Evolutionary conservation across 352 stramenopile genomes (phyloP), one percentile per base, ranked within the genome.

Genomic region (Phytophthora nicotianae): DNA sequence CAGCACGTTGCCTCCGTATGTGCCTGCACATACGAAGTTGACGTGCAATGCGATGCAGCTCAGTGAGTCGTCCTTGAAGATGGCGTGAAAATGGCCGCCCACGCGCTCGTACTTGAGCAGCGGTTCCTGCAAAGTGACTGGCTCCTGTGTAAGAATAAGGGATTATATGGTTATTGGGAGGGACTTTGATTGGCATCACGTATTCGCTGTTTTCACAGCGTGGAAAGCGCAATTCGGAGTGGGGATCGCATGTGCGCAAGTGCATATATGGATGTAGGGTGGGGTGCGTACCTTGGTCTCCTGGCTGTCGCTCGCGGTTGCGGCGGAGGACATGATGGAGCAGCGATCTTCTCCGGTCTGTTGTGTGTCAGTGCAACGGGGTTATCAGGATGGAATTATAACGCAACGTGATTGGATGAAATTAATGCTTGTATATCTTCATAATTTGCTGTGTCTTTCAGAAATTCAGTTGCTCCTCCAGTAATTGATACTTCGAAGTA

Each of bases 51-150:
- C 82, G 51, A 90, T 86, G 62, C 83, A 93, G 55, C 79, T 89
- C 24, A 95, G 77, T 58, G 86, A 91, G 53, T 95, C 86, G 64
- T 95, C 86, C 58, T 91, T 91, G 62, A 95, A 91, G 50, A 95
- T 89, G 35, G 83, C 82, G 55, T 92, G 86, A 55, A 95, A 89
- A 62, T 95, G 84, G 19, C 83, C 83, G 26, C 83, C 82, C n/a
- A 95, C 75, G 43, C 86, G 86, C 62, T 95, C 86, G 68, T 95
- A 95, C 72, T 95, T 95, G 60, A 95, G 77, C 50, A 95, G 70
- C 26, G 86, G 86, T 60, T 94, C 86, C 49, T 79, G 65, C 7
- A 21, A 40, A 21, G 35, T 32, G 11, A 50, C 32, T 9, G 55
- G 58, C 19, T 68, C 52, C 52, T 60, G 48, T 23, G 27, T 41